These are phyloP conservation scores for Rutstroemia sp. DNA, from an alignment of 2,329 filamentous ascomycete genomes.

Conservation along the genomic window DNA sequence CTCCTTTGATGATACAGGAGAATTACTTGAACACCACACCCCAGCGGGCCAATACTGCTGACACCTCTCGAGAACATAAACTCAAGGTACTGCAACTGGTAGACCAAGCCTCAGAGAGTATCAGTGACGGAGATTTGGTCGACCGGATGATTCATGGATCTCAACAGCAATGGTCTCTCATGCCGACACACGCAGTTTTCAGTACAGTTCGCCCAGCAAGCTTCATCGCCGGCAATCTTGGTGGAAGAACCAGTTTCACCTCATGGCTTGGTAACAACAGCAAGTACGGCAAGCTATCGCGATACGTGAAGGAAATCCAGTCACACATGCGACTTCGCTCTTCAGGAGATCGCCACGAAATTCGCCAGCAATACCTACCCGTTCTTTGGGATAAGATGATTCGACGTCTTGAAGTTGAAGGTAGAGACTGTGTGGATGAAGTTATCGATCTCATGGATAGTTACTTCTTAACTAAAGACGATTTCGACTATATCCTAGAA, in stretches of 20 bases:
- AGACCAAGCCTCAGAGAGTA: slow-evolving; percentile 86
- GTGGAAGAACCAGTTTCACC: slow-evolving; percentile 68
- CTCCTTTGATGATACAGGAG: slow-evolving; percentile 94
- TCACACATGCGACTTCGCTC: slow-evolving; percentile 91
- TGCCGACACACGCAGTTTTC: slow-evolving; percentile 94
- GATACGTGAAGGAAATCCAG: slow-evolving; percentile 88
- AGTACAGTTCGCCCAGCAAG: slow-evolving; percentile 89
- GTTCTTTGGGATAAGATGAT: slow-evolving; percentile 77
- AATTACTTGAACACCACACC: slow-evolving; percentile 89
- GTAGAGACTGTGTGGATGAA: slow-evolving; percentile 72
- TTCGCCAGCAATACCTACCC: slow-evolving; percentile 90
- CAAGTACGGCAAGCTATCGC: slow-evolving; percentile 68
- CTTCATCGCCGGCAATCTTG: slow-evolving; percentile 73
- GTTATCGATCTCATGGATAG: slow-evolving; percentile 96
- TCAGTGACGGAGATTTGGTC: slow-evolving; percentile 92
- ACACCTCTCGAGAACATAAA: slow-evolving; percentile 59
- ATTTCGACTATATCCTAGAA: slow-evolving; percentile 89
- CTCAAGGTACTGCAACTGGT: slow-evolving; percentile 80
- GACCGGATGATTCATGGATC: slow-evolving; percentile 98
- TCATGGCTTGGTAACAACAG: slow-evolving; percentile 94
- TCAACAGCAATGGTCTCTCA: slow-evolving; percentile 96
- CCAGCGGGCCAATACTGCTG: slow-evolving; percentile 34
- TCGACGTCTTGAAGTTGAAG: slow-evolving; percentile 65
- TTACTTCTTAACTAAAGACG: slow-evolving; percentile 90
- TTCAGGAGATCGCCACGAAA: slow-evolving; percentile 85